Conservation (phyloP, 2,329 filamentous ascomycete species). For the Paraphaeosphaeria sporulosa region DNA sequence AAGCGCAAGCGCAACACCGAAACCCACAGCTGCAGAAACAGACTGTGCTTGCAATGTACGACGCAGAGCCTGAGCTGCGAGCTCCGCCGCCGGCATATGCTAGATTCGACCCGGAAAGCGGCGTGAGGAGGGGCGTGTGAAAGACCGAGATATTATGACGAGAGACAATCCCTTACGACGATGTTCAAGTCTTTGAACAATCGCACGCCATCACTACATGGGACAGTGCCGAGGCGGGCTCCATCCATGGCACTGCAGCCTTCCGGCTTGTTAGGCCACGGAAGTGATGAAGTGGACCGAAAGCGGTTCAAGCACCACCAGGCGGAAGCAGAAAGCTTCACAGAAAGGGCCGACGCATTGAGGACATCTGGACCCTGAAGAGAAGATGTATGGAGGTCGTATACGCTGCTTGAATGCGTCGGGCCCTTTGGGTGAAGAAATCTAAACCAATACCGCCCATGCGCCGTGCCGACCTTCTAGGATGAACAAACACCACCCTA, state of each 20-base stretch:
- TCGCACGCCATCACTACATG: neutral
- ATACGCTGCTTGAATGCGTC: neutral
- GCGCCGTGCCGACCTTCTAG: neutral
- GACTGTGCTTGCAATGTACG: neutral
- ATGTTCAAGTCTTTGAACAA: neutral
- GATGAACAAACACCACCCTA: neutral
- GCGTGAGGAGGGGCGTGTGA: slow-evolving; percentile 1
- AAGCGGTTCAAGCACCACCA: neutral
- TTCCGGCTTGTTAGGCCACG: neutral
- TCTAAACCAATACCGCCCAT: neutral
- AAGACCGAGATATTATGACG: neutral
- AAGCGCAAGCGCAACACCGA: neutral
- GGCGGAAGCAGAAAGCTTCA: neutral
- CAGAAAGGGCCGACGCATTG: neutral
- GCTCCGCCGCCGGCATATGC: slow-evolving; percentile 10
- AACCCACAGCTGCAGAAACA: slow-evolving; percentile 2
- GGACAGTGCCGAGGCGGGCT: neutral
- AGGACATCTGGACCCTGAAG: neutral
- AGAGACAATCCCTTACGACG: neutral
- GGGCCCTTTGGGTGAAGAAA: neutral
- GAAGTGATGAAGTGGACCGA: neutral
- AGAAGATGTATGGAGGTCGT: neutral
- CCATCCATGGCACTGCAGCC: neutral
- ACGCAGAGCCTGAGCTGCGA: neutral
- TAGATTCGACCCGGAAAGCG: neutral